Conservation (phyloP, 2,329 filamentous ascomycete species). For the Phaeoacremonium minimum region DNA sequence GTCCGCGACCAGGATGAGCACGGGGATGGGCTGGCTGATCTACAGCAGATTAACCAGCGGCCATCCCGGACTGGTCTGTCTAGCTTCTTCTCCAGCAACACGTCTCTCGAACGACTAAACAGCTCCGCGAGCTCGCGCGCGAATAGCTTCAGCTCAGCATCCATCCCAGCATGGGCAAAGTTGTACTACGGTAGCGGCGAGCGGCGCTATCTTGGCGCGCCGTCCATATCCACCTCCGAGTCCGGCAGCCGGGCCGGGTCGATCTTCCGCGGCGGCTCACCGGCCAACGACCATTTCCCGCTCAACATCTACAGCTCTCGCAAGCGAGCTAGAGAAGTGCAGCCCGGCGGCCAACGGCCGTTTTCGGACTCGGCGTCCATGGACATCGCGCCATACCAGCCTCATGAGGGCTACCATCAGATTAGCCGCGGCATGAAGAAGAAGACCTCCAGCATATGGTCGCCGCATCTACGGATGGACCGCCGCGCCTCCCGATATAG, state of each 20-base stretch:
- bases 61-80: conserved; percentile 52
- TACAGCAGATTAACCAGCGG: conserved; percentile 47
- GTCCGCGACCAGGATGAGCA: conserved; percentile 59
- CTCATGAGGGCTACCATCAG: conserved; percentile 16
- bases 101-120: conserved; percentile 43
- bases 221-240: conserved; percentile 43
- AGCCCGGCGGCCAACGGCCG: conserved; percentile 17
- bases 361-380: conserved; percentile 32
- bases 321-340: conserved; percentile 34
- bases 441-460: conserved; percentile 63
- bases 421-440: conserved; percentile 30
- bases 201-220: conserved; percentile 44
- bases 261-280: conserved; percentile 39
- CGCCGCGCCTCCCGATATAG: conserved; percentile 53
- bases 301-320: conserved; percentile 39
- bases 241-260: conserved; percentile 39
- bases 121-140: conserved; percentile 43
- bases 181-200: conserved; percentile 70
- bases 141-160: conserved; percentile 35
- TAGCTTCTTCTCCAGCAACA: conserved; percentile 39
- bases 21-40: conserved; percentile 58
- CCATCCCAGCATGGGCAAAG: conserved; percentile 54
- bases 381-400: conserved; percentile 35
- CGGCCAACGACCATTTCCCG: conserved; percentile 43
- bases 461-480: conserved; percentile 66